Conservation (phyloP, 768 basidiomycete species). For the Leccinellum luteum region DNA sequence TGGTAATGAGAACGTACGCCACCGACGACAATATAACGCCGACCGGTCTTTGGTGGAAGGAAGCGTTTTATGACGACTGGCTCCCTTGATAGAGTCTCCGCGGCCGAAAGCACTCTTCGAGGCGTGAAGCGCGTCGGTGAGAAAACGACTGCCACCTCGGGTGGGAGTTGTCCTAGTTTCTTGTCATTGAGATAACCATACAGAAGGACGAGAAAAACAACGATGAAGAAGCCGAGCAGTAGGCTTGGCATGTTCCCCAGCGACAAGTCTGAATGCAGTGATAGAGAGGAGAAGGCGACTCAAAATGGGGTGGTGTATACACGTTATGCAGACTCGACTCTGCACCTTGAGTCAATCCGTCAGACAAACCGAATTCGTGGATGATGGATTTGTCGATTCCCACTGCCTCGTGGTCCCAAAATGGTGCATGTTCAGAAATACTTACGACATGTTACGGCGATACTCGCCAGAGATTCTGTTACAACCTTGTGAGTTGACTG, state of each 20-base stretch:
- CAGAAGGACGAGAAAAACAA: slow-evolving; percentile 17
- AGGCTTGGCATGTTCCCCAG: slow-evolving; percentile 18
- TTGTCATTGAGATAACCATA: slow-evolving; percentile 55
- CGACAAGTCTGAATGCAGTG: neutral
- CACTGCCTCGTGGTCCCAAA: neutral
- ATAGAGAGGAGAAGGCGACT: neutral
- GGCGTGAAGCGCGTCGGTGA: slow-evolving; percentile 52
- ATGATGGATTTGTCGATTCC: neutral
- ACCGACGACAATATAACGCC: slow-evolving; percentile 74
- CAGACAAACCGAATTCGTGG: neutral
- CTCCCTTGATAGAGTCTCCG: slow-evolving; percentile 33
- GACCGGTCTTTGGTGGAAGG: slow-evolving; percentile 66
- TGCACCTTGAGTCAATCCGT: neutral
- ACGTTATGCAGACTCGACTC: neutral
- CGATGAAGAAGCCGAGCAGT: slow-evolving; percentile 6
- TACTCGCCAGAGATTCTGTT: neutral
- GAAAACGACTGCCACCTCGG: slow-evolving; percentile 40
- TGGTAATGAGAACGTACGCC: slow-evolving; percentile 47
- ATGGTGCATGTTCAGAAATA: neutral
- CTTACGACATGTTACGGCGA: neutral
- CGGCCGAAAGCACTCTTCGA: slow-evolving; percentile 39
- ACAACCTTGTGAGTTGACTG: neutral
- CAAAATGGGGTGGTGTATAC: neutral
- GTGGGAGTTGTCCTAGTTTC: slow-evolving; percentile 50
- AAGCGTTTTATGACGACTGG: slow-evolving; percentile 41